These are phyloP conservation scores for Rhodotorula sp. DNA, from an alignment of 1,284 basidiomycete species.

Conservation along the genomic window DNA sequence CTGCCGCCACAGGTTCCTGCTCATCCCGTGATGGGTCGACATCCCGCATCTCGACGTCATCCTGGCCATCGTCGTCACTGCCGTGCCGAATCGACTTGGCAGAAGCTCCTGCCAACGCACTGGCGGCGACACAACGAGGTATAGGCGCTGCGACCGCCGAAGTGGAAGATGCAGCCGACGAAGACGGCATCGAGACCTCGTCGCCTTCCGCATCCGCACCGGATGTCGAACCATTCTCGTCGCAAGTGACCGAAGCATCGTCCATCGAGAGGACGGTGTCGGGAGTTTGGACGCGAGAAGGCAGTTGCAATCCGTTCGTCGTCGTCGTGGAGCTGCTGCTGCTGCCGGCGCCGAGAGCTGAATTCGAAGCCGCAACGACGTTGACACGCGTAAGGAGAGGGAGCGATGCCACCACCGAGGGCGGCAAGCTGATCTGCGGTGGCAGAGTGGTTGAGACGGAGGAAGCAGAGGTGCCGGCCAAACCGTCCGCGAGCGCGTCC, in stretches of 20 bases:
- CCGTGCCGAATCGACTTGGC: background rate
- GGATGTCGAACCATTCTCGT: slow-evolving; percentile 28
- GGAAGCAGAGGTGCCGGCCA: slow-evolving; percentile 12
- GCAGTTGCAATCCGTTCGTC: slow-evolving; percentile 21
- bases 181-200: slow-evolving; percentile 4
- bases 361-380: slow-evolving; percentile 27
- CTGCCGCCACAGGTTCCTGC: background rate
- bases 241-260: slow-evolving; percentile 25
- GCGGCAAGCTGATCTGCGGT: slow-evolving; percentile 18
- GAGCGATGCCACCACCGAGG: slow-evolving; percentile 20
- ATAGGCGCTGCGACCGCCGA: background rate
- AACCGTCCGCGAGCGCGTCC: slow-evolving; percentile 46
- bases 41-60: slow-evolving; percentile 30
- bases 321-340: background rate
- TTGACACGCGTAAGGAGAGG: slow-evolving; percentile 32
- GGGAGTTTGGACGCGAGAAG: slow-evolving; percentile 31
- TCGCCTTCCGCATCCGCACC: slow-evolving; percentile 13
- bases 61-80: slow-evolving; percentile 12
- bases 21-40: background rate
- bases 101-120: background rate
- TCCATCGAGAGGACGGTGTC: slow-evolving; percentile 35
- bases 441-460: background rate
- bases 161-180: slow-evolving; percentile 6
- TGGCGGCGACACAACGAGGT: background rate
- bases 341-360: slow-evolving; percentile 4